Percentiles rank a stretch among this genome's conserved stretches.
Conservation (phyloP, 169 alveolate genomes). For the Cryptosporidium ubiquitum region DNA sequence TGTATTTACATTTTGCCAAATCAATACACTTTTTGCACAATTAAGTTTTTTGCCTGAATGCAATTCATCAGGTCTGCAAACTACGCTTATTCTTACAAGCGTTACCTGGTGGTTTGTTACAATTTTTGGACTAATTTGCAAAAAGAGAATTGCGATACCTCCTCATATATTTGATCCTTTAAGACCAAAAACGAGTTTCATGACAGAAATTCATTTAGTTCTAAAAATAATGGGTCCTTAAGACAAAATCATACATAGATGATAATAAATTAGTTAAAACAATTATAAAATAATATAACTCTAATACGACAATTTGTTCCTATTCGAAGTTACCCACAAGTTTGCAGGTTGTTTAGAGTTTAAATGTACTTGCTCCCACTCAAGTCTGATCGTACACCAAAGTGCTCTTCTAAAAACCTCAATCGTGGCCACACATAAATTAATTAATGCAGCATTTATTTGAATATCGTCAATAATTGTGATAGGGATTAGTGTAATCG, state of each 20-base stretch:
- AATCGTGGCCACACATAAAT: slow-evolving; percentile 54
- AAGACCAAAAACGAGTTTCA: slow-evolving; percentile 45
- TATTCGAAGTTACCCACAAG: slow-evolving; percentile 45
- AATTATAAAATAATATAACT: neutral
- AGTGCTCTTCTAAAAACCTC: slow-evolving; percentile 58
- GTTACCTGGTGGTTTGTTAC: slow-evolving; percentile 68
- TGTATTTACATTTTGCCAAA: slow-evolving; percentile 76
- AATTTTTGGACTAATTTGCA: slow-evolving; percentile 51
- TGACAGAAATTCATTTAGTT: slow-evolving; percentile 67
- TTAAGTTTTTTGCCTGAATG: slow-evolving; percentile 77
- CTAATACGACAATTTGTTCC: neutral
- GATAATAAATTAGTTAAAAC: neutral
- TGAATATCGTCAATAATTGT: slow-evolving; percentile 75
- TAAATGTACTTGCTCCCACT: slow-evolving; percentile 73
- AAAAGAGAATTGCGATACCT: slow-evolving; percentile 52
- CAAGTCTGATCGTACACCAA: slow-evolving; percentile 74
- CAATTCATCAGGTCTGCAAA: slow-evolving; percentile 74
- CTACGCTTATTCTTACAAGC: slow-evolving; percentile 35
- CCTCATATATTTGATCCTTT: slow-evolving; percentile 71
- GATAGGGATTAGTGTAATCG: slow-evolving; percentile 83
- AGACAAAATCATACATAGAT: neutral
- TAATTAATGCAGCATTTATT: slow-evolving; percentile 59
- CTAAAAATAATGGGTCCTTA: slow-evolving; percentile 69
- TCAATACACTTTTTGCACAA: slow-evolving; percentile 66
- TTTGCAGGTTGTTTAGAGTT: slow-evolving; percentile 68